Evolutionary conservation across 2,329 filamentous ascomycete species (phyloP).

Genomic region (Trichoderma cornu-damae): DNA sequence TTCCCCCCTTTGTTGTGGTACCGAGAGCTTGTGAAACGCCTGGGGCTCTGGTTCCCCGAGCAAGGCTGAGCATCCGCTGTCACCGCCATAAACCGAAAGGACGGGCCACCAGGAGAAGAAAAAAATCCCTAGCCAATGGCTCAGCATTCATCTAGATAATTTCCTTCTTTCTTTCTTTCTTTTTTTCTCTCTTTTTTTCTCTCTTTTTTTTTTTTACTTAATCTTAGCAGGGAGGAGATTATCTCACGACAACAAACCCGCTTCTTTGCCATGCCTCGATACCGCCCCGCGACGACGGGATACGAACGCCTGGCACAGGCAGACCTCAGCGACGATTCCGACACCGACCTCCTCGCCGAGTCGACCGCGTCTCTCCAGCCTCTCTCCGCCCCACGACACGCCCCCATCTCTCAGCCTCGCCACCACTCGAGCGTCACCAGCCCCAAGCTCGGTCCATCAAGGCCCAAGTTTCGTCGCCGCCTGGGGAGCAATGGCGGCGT

Average conservation of each 20-base stretch:
- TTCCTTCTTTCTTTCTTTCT: too few species aligned
- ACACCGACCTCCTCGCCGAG: constrained; percentile 54
- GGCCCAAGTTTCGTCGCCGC: constrained; percentile 43
- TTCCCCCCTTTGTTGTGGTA: neutral
- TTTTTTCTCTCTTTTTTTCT: too few species aligned
- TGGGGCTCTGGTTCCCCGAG: neutral
- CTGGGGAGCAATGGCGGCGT: constrained; percentile 76
- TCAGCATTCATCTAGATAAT: neutral
- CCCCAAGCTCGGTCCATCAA: constrained; percentile 39
- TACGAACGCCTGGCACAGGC: constrained; percentile 82
- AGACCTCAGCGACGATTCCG: constrained; percentile 69
- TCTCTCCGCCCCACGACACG: constrained; percentile 57
- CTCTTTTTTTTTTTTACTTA: too few species aligned
- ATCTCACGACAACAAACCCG: neutral
- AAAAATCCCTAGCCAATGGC: neutral
- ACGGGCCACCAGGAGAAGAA: neutral
- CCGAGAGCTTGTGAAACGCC: neutral
- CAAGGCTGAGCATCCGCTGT: neutral
- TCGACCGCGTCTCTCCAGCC: constrained; percentile 54
- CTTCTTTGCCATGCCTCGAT: constrained; percentile 54
- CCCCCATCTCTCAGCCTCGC: constrained; percentile 56
- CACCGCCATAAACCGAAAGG: neutral
- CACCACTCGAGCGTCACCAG: constrained; percentile 57
- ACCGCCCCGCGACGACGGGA: constrained; percentile 68
- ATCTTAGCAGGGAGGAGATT: neutral